Percentiles rank a stretch among this genome's conserved stretches.
These are phyloP conservation scores for Dioszegia crocea DNA, from an alignment of 768 basidiomycete genomes.

Conservation along the genomic window DNA sequence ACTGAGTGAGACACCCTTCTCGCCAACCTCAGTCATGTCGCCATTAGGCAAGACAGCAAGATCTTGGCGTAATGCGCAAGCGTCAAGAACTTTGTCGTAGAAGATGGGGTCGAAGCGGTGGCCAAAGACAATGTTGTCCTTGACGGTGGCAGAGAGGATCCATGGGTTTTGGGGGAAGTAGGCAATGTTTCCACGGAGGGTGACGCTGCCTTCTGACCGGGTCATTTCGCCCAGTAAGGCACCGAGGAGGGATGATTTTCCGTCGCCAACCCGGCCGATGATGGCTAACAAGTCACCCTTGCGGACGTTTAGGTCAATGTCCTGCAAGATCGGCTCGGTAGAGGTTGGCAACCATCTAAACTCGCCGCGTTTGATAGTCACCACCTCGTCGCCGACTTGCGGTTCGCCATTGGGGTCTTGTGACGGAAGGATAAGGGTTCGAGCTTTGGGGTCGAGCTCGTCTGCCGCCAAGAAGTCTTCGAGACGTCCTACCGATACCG, in stretches of 20 bases:
- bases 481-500: slow-evolving; percentile 76
- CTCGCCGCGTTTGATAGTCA: slow-evolving; percentile 69
- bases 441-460: slow-evolving; percentile 75
- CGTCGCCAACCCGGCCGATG: slow-evolving; percentile 82
- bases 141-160: slow-evolving; percentile 79
- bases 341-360: slow-evolving; percentile 64
- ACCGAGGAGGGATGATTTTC: slow-evolving; percentile 58
- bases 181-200: slow-evolving; percentile 65
- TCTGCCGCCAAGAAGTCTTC: slow-evolving; percentile 69
- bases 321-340: slow-evolving; percentile 64
- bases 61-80: slow-evolving; percentile 81
- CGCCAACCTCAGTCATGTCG: slow-evolving; percentile 55
- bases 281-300: slow-evolving; percentile 83
- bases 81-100: slow-evolving; percentile 51
- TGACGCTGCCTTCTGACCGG: slow-evolving; percentile 67
- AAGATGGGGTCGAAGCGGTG: slow-evolving; percentile 73
- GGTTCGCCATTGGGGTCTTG: slow-evolving; percentile 31
- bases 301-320: slow-evolving; percentile 66
- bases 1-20: slow-evolving; percentile 46
- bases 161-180: slow-evolving; percentile 87
- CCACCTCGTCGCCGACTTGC: slow-evolving; percentile 55
- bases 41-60: slow-evolving; percentile 72
- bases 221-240: slow-evolving; percentile 86
- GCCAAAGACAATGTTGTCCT: slow-evolving; percentile 88
- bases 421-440: slow-evolving; percentile 54